Conservation (phyloP, 2,329 filamentous ascomycete species). For the Fusarium dimerum region DNA sequence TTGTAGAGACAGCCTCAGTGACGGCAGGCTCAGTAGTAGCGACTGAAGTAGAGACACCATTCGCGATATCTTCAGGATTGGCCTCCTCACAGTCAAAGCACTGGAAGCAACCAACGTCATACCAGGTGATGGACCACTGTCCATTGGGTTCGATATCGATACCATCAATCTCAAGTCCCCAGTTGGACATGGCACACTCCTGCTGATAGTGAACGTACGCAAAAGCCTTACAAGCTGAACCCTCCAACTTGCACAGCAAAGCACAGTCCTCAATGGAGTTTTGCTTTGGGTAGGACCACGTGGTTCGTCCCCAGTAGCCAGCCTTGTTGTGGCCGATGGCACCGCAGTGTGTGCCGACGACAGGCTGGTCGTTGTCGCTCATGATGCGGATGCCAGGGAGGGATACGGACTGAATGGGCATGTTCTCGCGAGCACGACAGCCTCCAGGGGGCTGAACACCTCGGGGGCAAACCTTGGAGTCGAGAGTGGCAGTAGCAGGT, state of each 20-base stretch:
- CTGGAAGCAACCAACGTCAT: slow-evolving; percentile 9
- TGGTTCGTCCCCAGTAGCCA: slow-evolving; percentile 2
- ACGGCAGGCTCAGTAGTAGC: neutral
- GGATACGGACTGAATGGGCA: neutral
- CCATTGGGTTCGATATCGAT: neutral
- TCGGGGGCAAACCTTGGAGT: neutral
- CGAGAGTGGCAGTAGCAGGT: neutral
- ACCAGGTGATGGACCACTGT: neutral
- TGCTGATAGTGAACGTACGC: neutral
- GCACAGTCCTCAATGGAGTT: slow-evolving; percentile 16
- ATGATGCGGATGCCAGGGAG: neutral
- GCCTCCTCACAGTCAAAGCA: slow-evolving; percentile 4
- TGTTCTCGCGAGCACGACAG: neutral
- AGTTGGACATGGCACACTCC: neutral
- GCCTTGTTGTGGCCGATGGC: slow-evolving; percentile 1
- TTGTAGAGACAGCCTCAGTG: neutral
- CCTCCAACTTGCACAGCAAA: slow-evolving; percentile 1
- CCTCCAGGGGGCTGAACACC: neutral
- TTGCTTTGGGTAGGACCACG: neutral
- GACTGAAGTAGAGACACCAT: neutral
- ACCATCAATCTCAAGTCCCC: neutral
- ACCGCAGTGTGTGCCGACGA: slow-evolving; percentile 4
- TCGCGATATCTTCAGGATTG: neutral
- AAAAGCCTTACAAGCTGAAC: slow-evolving; percentile 6
- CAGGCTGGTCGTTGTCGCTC: slow-evolving; percentile 2